These are phyloP conservation scores for Pseudogymnoascus sp. DNA, from an alignment of 2,329 filamentous ascomycete species.

Conservation along the genomic window DNA sequence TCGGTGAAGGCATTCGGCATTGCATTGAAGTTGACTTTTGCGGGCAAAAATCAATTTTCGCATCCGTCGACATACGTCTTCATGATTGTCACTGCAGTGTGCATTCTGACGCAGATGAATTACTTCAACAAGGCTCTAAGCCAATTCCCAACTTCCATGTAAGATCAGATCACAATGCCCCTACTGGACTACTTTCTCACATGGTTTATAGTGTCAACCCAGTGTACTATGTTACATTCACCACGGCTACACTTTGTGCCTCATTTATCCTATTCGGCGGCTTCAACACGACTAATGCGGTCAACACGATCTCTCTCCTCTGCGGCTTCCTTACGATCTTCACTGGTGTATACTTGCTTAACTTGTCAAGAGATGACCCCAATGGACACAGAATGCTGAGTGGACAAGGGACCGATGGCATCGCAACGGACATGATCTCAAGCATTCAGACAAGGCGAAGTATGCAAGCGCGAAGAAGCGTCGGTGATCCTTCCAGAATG, in stretches of 20 bases:
- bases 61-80: constrained; percentile 97
- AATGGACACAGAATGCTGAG: constrained; percentile 63
- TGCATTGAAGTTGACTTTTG: constrained; percentile 88
- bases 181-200: neutral
- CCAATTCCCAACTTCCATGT: constrained; percentile 97
- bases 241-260: constrained; percentile 84
- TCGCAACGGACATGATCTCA: constrained; percentile 85
- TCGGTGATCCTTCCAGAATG: constrained; percentile 44
- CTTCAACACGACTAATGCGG: constrained; percentile 87
- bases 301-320: constrained; percentile 86
- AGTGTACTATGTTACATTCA: constrained; percentile 93
- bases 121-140: constrained; percentile 99
- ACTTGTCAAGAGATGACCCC: constrained; percentile 87
- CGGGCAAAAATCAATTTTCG: constrained; percentile 88
- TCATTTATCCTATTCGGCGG: constrained; percentile 94
- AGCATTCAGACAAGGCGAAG: constrained; percentile 83
- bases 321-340: constrained; percentile 94
- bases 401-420: constrained; percentile 59
- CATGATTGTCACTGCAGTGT: constrained; percentile 83
- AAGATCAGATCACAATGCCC: constrained; percentile 32
- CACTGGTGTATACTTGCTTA: constrained; percentile 88
- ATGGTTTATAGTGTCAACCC: constrained; percentile 53
- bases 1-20: constrained; percentile 98
- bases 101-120: constrained; percentile 98
- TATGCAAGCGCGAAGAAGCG: constrained; percentile 81